Percentiles rank a stretch among this genome's conserved stretches.
Conservation (phyloP, 805 yeast genomes). For the Wickerhamiella australiensis region DNA sequence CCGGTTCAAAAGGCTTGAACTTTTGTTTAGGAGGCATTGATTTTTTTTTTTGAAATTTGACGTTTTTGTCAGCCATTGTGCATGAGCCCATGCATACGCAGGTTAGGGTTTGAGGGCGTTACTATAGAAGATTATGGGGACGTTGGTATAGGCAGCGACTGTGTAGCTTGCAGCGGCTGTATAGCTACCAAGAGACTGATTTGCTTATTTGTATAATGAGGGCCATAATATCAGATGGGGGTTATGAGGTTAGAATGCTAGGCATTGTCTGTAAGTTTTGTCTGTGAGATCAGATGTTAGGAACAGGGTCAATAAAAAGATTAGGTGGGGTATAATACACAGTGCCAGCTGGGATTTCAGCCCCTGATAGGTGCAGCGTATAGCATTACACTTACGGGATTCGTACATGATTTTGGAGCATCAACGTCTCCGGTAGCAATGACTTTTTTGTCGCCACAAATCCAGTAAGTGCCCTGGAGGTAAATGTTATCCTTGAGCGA, state of each 20-base stretch:
- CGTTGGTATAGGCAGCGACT: no score
- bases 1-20: conserved; percentile 20
- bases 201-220: no score
- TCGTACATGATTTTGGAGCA: background rate
- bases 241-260: no score
- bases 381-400: background rate
- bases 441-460: background rate
- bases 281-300: background rate
- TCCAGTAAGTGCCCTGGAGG: conserved; percentile 1
- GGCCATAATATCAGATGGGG: no score
- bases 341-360: background rate
- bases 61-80: background rate
- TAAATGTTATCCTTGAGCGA: background rate
- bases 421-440: background rate
- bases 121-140: no score
- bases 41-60: conserved; percentile 6
- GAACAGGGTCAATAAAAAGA: background rate
- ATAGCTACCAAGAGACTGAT: no score
- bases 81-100: background rate
- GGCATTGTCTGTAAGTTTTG: no score
- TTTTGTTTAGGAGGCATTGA: conserved; percentile 22
- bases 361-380: background rate
- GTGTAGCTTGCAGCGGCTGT: no score
- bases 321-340: no score
- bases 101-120: no score